A percentile compares a stretch with the other conserved stretches of the same genome.
Conservation (phyloP, 139 green algal genomes). For the Chlamydomonas incerta region DNA sequence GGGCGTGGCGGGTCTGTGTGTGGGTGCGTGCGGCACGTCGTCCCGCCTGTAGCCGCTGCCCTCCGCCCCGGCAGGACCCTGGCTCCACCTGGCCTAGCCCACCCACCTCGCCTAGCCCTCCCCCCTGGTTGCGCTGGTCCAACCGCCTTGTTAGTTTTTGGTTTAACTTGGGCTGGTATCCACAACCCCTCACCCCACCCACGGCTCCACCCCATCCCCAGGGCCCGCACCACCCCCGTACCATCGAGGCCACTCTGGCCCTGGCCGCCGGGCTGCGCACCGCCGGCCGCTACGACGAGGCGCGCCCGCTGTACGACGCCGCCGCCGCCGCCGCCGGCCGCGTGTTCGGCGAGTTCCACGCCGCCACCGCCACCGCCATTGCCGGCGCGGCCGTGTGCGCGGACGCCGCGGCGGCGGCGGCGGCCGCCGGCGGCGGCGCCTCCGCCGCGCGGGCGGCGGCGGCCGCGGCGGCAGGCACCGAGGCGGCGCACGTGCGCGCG, state of each 20-base stretch:
- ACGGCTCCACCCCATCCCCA: not conserved
- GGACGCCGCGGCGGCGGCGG: slow-evolving; percentile 3
- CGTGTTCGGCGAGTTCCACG: slow-evolving; percentile 39
- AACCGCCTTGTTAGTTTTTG: no score
- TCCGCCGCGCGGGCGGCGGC: not conserved
- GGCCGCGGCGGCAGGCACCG: not conserved
- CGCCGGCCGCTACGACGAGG: slow-evolving; percentile 4
- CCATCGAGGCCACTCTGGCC: slow-evolving; percentile 26
- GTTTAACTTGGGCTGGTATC: no score
- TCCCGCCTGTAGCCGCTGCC: no score
- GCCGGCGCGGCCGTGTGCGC: slow-evolving; percentile 16
- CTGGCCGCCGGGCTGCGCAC: slow-evolving; percentile 4
- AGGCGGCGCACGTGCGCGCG: slow-evolving; percentile 18
- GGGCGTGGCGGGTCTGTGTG: no score
- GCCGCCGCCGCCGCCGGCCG: not conserved
- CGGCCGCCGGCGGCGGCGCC: not conserved
- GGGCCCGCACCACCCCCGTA: slow-evolving; percentile 25
- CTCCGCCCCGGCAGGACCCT: no score
- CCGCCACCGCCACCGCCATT: slow-evolving; percentile 5
- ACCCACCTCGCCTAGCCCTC: no score
- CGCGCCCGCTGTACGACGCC: slow-evolving; percentile 4
- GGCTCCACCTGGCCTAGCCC: no score
- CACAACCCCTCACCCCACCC: no score
- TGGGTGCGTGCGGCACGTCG: no score
- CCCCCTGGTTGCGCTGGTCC: no score